Evolutionary conservation across 441 rosid genomes (phyloP), one percentile per base, ranked within the genome.

Genomic region (Gossypium gossypioides): DNA sequence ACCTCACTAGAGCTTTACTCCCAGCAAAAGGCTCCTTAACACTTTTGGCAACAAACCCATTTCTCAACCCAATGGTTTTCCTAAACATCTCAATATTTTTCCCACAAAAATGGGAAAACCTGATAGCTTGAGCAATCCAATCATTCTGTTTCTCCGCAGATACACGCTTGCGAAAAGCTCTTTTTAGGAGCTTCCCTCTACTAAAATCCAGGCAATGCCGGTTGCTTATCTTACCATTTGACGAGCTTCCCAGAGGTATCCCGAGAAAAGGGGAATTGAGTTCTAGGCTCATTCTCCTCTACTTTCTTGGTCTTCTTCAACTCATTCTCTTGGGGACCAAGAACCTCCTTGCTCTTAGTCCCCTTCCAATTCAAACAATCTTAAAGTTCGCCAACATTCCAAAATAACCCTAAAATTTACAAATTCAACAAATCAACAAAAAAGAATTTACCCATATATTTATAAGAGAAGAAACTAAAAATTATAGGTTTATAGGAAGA

Each of bases 311-410:
- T 50, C 62, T 13, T n/a, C 64, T 59, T 59, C 72, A 29, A 70
- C 42, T 68, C 96, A 85, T 84, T n/a, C 77, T 80, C 81, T 72
- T 72, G 90, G 95, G 92, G 96, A 90, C 97, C 90, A 86, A 88
- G 95, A 84, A 85, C 70, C 58, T 64, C 48, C 58, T 60, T 24
- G 74, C 81, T 80, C 90, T 85, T 65, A 83, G 85, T 86, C 89
- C 86, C 88, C 88, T 34, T 22, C 9, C 69, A 68, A 57, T 60
- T 69, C 72, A 78, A 75, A 69, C 37, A 12, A 16, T 40, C 37
- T n/a, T 19, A 56, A 63, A 63, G 3, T 12, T 51, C 22, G 66
- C 63, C 37, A 66, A 65, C 83, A 76, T 84, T 34, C 69, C 72
- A 52, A 52, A 67, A 50, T 13, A 46, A 68, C 77, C 76, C 48